These are phyloP conservation scores for Lachancea nothofagi DNA, from an alignment of 805 yeast species.

Conservation along the genomic window DNA sequence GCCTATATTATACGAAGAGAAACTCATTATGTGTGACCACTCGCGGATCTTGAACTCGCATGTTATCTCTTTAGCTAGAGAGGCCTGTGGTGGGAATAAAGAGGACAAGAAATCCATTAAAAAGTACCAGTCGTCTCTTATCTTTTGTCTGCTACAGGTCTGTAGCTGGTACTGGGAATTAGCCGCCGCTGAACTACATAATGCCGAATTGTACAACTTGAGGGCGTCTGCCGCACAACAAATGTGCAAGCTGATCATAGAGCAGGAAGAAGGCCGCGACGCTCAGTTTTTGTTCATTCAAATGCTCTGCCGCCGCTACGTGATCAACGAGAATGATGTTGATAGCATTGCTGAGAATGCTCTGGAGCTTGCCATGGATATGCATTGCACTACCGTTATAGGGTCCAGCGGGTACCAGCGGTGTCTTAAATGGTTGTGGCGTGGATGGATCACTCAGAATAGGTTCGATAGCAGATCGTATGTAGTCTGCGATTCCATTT, in stretches of 20 bases:
- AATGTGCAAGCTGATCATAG: conserved; percentile 66
- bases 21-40: conserved; percentile 47
- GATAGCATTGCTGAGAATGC: conserved; percentile 68
- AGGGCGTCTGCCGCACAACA: conserved; percentile 69
- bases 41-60: conserved; percentile 54
- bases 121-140: conserved; percentile 60
- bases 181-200: conserved; percentile 55
- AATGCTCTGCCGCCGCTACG: conserved; percentile 71
- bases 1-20: conserved; percentile 55
- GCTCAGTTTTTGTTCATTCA: conserved; percentile 50
- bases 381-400: conserved; percentile 72
- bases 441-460: conserved; percentile 86
- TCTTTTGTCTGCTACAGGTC: conserved; percentile 71
- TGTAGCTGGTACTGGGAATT: conserved; percentile 70
- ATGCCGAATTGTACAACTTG: conserved; percentile 54
- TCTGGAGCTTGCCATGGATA: conserved; percentile 78
- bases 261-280: conserved; percentile 48
- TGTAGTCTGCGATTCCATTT: conserved; percentile 55
- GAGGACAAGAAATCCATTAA: conserved; percentile 46
- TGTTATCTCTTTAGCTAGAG: conserved; percentile 54
- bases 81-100: conserved; percentile 78
- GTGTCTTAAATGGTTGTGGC: conserved; percentile 86
- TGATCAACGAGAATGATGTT: conserved; percentile 54
- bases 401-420: conserved; percentile 80
- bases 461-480: conserved; percentile 64